phyloP scores from a whole-genome alignment of 139 green algal genomes.

The Eudorina sp. region DNA sequence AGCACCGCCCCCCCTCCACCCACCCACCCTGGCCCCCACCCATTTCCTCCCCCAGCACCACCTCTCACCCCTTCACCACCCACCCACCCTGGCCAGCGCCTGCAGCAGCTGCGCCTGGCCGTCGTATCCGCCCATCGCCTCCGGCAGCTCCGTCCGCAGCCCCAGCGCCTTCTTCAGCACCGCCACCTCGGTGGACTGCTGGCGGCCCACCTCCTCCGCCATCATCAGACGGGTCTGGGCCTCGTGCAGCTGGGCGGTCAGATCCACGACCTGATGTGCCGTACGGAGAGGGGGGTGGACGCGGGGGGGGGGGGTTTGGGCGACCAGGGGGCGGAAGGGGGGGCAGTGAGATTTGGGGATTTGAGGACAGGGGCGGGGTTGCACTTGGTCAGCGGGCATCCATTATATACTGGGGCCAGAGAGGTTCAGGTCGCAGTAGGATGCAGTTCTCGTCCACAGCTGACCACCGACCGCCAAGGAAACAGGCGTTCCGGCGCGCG shows the following conservation, averaged over 20 bases:
- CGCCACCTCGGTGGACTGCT: not conserved
- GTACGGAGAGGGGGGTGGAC: not conserved
- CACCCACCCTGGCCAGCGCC: slow-evolving; percentile 29
- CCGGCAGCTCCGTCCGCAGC: slow-evolving; percentile 5
- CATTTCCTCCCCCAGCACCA: not conserved
- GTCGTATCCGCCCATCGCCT: not conserved
- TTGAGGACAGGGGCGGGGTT: too few species aligned
- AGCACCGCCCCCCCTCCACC: not conserved
- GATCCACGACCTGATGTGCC: slow-evolving; percentile 27
- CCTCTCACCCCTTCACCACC: not conserved
- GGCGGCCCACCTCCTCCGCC: slow-evolving; percentile 25
- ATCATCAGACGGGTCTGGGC: slow-evolving; percentile 41
- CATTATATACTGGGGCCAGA: too few species aligned
- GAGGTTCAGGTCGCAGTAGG: too few species aligned
- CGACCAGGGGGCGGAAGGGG: too few species aligned
- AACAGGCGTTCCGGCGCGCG: too few species aligned
- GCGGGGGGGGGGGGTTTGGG: not conserved
- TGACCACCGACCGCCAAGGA: too few species aligned
- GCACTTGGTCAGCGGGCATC: too few species aligned
- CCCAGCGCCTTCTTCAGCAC: slow-evolving; percentile 22
- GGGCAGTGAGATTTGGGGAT: too few species aligned
- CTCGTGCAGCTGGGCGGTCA: slow-evolving; percentile 24
- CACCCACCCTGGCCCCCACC: not conserved
- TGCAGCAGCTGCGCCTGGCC: slow-evolving; percentile 50
- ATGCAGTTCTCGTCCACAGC: too few species aligned